Percentiles rank a stretch among this genome's conserved stretches.
phyloP scores from a whole-genome alignment of 495 filamentous ascomycete genomes.

The Daldinia vernicosa region DNA sequence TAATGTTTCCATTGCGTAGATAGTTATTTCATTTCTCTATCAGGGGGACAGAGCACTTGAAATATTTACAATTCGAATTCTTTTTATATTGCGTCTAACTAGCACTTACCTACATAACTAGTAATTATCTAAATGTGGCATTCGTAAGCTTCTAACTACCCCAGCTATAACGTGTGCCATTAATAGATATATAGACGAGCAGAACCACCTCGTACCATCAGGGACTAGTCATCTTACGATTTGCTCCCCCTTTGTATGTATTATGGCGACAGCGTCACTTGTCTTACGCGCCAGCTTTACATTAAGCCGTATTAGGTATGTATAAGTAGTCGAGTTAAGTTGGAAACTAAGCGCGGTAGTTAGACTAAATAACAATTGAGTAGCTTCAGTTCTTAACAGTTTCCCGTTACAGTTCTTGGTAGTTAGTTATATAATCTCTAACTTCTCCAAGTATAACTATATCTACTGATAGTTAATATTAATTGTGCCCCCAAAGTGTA shows the following conservation, averaged over 20 bases:
- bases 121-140: neutral
- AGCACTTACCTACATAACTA: neutral
- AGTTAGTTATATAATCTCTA: no score
- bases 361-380: neutral
- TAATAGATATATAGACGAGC: conserved; percentile 10
- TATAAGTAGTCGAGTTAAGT: neutral
- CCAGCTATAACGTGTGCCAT: neutral
- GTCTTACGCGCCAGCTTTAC: conserved; percentile 6
- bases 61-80: neutral
- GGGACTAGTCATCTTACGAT: conserved; percentile 29
- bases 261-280: conserved; percentile 1
- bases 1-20: neutral
- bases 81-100: conserved; percentile 13
- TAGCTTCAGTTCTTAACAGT: neutral
- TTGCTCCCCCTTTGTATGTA: conserved; percentile 23
- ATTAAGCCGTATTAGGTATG: neutral
- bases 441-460: no score
- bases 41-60: neutral
- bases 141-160: neutral
- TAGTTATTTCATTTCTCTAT: conserved; percentile 2
- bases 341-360: neutral
- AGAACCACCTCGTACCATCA: conserved; percentile 29
- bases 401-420: neutral
- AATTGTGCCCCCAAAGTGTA: neutral
- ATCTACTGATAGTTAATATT: neutral